Base-by-base conservation (phyloP, 2,329 filamentous ascomycete genomes). In the Ustilaginoidea virens region DNA sequence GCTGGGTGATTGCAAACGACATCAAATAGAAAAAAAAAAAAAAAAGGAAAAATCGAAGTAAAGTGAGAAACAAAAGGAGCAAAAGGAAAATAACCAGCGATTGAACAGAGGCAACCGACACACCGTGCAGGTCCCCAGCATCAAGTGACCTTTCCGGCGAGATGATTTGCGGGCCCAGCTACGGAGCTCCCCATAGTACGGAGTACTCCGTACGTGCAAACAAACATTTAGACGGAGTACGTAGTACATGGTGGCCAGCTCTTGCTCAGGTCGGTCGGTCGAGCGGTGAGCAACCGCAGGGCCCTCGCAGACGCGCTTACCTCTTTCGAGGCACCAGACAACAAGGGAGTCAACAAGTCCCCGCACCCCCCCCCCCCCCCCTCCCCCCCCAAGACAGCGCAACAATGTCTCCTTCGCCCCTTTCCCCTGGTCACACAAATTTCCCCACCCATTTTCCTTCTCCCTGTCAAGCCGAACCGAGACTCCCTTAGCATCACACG, bases 361-460 rank as follows among this genome's bases (percentile, higher is more conserved):
- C 45, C 41, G 34, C 35, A 36, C 35, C 27, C 33, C 29, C 29
- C 34, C 33, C 26, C 32, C 34, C 33, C 34, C 27, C 34, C 13
- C 14, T 9, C 7, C 24, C 7, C 3, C 14, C 24, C n/a, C 24
- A n/a, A n/a, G n/a, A n/a, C n/a, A n/a, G n/a, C n/a, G n/a, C n/a
- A n/a, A n/a, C n/a, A n/a, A n/a, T n/a, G n/a, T 15, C 14, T 15
- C 14, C 24, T 2, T 7, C 7, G 11, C n/a, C 11, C 8, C 22
- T 7, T 13, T 35, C 34, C 46, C 50, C 51, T 44, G 47, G 49
- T 46, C 44, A 41, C 46, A 56, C 55, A 56, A 57, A 55, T 58
- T 53, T 54, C 56, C 55, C 58, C 56, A 58, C 56, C 56, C 57
- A 56, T 54, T 54, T 52, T 52, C 48, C 37, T 42, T 34, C 36